These are phyloP conservation scores for Flaveria brownii DNA, from an alignment of 129 eudicot species.

Conservation along the genomic window DNA sequence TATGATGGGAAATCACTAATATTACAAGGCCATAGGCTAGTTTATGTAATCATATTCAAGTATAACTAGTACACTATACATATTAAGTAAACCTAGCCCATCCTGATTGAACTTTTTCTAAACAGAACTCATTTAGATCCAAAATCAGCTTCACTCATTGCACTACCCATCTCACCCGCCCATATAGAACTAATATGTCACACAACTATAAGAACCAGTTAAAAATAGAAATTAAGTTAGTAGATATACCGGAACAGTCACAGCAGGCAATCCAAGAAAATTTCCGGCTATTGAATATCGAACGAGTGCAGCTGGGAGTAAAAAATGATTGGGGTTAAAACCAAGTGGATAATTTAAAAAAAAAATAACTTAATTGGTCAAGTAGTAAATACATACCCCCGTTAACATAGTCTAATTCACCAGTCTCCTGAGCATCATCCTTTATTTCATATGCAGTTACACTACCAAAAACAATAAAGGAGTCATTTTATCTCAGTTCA, in stretches of 20 bases:
- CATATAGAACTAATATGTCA: background rate
- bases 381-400: slow-evolving; percentile 55
- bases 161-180: background rate
- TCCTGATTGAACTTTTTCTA: too few relatives aligned
- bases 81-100: too few relatives aligned
- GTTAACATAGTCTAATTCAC: slow-evolving; percentile 92
- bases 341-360: background rate
- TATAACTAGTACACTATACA: too few relatives aligned
- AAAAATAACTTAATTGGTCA: background rate
- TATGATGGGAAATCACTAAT: too few relatives aligned
- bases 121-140: background rate
- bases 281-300: slow-evolving; percentile 92
- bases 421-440: slow-evolving; percentile 65
- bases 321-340: background rate
- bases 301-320: slow-evolving; percentile 72
- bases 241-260: slow-evolving; percentile 77
- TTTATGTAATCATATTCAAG: slow-evolving; percentile 3
- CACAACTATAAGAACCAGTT: background rate
- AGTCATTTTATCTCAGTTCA: background rate
- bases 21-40: background rate
- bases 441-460: slow-evolving; percentile 78
- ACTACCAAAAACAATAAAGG: slow-evolving; percentile 37
- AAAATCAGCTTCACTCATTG: background rate
- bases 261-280: slow-evolving; percentile 93
- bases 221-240: background rate